Evolutionary conservation across 2,329 filamentous ascomycete species (phyloP).

Genomic region (Aspergillus tanneri): DNA sequence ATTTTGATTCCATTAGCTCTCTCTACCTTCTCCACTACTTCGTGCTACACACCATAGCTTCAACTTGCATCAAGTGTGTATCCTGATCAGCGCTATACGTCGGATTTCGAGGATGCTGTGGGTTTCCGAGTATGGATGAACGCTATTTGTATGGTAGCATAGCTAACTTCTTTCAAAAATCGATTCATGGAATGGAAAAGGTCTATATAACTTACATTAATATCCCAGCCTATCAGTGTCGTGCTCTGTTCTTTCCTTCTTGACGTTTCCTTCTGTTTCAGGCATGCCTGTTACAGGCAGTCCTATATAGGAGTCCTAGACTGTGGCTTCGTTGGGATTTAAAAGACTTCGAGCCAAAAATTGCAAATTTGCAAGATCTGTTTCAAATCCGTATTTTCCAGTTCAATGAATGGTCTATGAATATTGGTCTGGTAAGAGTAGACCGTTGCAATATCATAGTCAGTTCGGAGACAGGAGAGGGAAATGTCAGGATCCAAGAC

Average conservation of each 20-base stretch:
- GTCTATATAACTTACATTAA: conserved; percentile 28
- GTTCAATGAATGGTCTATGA: conserved; percentile 19
- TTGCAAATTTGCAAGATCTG: conserved; percentile 41
- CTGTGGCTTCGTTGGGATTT: conserved; percentile 28
- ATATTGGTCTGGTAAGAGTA: conserved; percentile 26
- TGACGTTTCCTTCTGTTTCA: conserved; percentile 15
- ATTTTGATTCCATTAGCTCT: no score
- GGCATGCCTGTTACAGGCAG: conserved; percentile 22
- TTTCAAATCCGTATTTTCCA: conserved; percentile 27
- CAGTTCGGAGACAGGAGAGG: conserved; percentile 26
- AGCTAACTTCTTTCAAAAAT: conserved; percentile 6
- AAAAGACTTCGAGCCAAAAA: conserved; percentile 45
- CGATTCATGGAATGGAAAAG: no score
- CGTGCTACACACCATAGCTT: conserved; percentile 25
- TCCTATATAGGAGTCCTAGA: conserved; percentile 22
- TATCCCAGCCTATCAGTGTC: conserved; percentile 34
- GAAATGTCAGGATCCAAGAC: conserved; percentile 30
- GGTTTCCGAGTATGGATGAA: conserved; percentile 35
- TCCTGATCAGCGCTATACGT: conserved; percentile 37
- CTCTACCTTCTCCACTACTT: no score
- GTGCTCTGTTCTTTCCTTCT: conserved; percentile 9
- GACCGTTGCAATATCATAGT: conserved; percentile 34
- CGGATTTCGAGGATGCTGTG: conserved; percentile 25
- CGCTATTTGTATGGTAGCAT: conserved; percentile 35
- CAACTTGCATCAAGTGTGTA: conserved; percentile 22